Conservation (phyloP, 164 flowering plant genomes). For the Macadamia integrifolia region DNA sequence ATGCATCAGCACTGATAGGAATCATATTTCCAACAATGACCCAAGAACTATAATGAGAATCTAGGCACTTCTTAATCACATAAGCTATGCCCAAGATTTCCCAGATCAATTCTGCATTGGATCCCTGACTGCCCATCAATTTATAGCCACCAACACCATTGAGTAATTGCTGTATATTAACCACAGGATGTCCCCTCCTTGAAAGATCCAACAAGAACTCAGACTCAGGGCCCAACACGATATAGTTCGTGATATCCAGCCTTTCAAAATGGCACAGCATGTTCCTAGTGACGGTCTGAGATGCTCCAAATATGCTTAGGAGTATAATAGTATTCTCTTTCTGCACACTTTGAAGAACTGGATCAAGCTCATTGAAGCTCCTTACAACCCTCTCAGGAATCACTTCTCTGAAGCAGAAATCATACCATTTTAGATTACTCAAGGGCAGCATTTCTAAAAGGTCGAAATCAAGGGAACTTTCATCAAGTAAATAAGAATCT, state of each 20-base stretch:
- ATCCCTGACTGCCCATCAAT: slow-evolving; percentile 20
- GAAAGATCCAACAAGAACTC: slow-evolving; percentile 56
- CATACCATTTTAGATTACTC: slow-evolving; percentile 75
- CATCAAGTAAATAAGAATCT: slow-evolving; percentile 69
- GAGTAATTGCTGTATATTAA: slow-evolving; percentile 42
- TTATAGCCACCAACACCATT: slow-evolving; percentile 22
- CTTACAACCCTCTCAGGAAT: slow-evolving; percentile 50
- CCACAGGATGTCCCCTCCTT: slow-evolving; percentile 80
- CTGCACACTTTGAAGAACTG: slow-evolving; percentile 52
- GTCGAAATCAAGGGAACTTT: slow-evolving; percentile 40
- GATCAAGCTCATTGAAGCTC: slow-evolving; percentile 43
- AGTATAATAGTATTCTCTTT: slow-evolving; percentile 44
- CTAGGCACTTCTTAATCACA: slow-evolving; percentile 45
- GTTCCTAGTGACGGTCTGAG: slow-evolving; percentile 39
- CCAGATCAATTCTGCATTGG: slow-evolving; percentile 23
- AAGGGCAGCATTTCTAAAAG: slow-evolving; percentile 50
- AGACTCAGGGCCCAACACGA: slow-evolving; percentile 54
- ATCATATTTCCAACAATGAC: slow-evolving; percentile 49
- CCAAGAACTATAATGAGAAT: slow-evolving; percentile 39
- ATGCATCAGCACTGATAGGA: slow-evolving; percentile 23
- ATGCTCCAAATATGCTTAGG: slow-evolving; percentile 41
- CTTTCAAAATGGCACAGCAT: slow-evolving; percentile 82
- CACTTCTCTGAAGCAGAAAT: slow-evolving; percentile 86
- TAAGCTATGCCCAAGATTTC: slow-evolving; percentile 47
- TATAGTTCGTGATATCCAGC: slow-evolving; percentile 51